Percentiles rank a stretch among this genome's conserved stretches.
Conservation (phyloP, 495 filamentous ascomycete species). For the Neurospora sp. region DNA sequence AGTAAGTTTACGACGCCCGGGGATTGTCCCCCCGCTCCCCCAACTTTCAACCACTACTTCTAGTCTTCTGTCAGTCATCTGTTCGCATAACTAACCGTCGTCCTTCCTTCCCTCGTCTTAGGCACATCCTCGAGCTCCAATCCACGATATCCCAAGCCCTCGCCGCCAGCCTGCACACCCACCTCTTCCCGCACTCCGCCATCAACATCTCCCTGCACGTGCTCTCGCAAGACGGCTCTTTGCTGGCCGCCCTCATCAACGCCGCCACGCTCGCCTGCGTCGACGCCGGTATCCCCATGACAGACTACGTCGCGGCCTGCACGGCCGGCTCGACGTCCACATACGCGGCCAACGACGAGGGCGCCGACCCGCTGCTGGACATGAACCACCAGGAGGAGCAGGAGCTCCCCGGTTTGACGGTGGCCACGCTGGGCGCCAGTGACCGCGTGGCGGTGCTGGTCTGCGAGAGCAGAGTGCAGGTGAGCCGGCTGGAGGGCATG, state of each 20-base stretch:
- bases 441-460: constrained; percentile 71
- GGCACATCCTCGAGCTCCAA: constrained; percentile 71
- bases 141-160: constrained; percentile 66
- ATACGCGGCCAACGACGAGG: constrained; percentile 51
- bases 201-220: constrained; percentile 77
- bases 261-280: constrained; percentile 86
- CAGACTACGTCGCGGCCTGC: constrained; percentile 78
- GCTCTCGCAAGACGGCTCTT: constrained; percentile 80
- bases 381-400: constrained; percentile 77
- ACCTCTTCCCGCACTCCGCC: constrained; percentile 81
- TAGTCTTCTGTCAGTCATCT: neutral
- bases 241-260: constrained; percentile 84
- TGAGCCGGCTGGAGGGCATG: constrained; percentile 77
- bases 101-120: constrained; percentile 17
- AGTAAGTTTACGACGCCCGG: constrained; percentile 36
- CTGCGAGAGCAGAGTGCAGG: constrained; percentile 75
- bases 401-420: constrained; percentile 80
- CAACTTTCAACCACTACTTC: too few species aligned
- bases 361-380: constrained; percentile 81
- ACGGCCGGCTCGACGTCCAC: constrained; percentile 69
- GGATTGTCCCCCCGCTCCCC: neutral
- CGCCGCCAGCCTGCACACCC: constrained; percentile 60
- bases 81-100: constrained; percentile 1
- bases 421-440: constrained; percentile 60
- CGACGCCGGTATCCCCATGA: constrained; percentile 92